Conservation (phyloP, 1,284 basidiomycete species). For the Ganoderma sinense region DNA sequence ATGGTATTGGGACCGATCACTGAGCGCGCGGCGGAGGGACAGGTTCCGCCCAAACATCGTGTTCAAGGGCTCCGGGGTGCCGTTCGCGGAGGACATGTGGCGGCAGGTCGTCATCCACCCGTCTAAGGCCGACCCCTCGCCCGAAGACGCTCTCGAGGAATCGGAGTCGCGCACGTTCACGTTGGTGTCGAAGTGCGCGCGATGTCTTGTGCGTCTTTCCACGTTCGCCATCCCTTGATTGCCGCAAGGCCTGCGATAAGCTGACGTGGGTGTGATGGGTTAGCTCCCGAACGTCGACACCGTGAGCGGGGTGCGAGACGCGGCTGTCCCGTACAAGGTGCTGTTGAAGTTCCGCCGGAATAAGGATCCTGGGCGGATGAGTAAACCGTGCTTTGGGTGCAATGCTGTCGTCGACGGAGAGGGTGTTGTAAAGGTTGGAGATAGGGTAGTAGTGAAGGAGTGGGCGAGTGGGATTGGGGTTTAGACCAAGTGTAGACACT, state of each 20-base stretch:
- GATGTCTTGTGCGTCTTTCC: slow-evolving; percentile 68
- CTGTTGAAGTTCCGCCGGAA: slow-evolving; percentile 72
- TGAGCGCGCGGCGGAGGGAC: not conserved
- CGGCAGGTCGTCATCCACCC: slow-evolving; percentile 58
- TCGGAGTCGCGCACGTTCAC: slow-evolving; percentile 51
- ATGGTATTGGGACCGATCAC: not conserved
- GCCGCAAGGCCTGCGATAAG: not conserved
- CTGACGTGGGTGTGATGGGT: slow-evolving; percentile 5
- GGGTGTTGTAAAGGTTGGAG: slow-evolving; percentile 66
- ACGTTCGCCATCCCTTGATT: slow-evolving; percentile 1
- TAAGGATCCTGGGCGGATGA: slow-evolving; percentile 53
- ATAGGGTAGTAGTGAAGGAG: slow-evolving; percentile 58
- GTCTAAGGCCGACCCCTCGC: slow-evolving; percentile 28
- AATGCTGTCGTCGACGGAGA: slow-evolving; percentile 58
- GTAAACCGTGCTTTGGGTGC: slow-evolving; percentile 68
- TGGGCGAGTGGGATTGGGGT: slow-evolving; percentile 36
- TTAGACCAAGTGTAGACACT: too few relatives aligned
- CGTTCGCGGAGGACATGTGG: slow-evolving; percentile 63
- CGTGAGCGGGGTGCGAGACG: slow-evolving; percentile 68
- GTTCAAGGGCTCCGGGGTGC: slow-evolving; percentile 57
- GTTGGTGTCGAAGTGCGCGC: slow-evolving; percentile 70
- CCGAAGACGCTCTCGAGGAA: slow-evolving; percentile 19
- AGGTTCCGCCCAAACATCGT: slow-evolving; percentile 82
- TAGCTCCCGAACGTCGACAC: slow-evolving; percentile 79
- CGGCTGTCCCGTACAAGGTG: slow-evolving; percentile 76